These are phyloP conservation scores for Canariomyces notabilis DNA, from an alignment of 2,329 filamentous ascomycete genomes.

Conservation along the genomic window DNA sequence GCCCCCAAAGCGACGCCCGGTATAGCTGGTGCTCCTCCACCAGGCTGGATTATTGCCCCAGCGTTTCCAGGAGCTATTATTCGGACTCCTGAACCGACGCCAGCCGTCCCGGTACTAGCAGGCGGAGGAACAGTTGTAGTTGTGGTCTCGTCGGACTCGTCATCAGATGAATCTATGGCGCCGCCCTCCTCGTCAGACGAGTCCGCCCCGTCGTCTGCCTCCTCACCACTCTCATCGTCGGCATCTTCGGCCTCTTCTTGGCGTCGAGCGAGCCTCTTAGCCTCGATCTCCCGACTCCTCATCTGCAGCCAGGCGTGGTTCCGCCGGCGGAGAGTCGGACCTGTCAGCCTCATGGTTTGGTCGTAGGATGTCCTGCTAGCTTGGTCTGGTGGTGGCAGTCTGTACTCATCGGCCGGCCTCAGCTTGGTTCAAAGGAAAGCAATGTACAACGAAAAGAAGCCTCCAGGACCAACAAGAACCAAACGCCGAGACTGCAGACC, in stretches of 20 bases:
- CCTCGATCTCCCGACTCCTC: constrained; percentile 11
- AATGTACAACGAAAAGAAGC: background rate
- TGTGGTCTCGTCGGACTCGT: background rate
- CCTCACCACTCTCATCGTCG: too few species aligned
- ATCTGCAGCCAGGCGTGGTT: constrained; percentile 20
- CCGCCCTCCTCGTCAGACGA: constrained; percentile 6
- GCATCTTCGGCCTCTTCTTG: constrained; percentile 3
- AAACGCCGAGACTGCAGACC: constrained; percentile 16
- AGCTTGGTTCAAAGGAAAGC: constrained; percentile 8
- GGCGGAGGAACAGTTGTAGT: background rate
- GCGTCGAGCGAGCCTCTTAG: constrained; percentile 7
- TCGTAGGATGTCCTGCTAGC: background rate
- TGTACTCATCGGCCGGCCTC: constrained; percentile 4
- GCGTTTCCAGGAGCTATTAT: background rate
- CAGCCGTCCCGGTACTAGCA: background rate
- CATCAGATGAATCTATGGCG: constrained; percentile 4
- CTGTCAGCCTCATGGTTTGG: constrained; percentile 16
- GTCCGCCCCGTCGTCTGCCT: constrained; percentile 5
- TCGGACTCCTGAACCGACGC: background rate
- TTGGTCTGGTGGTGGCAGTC: background rate
- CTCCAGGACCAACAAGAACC: background rate
- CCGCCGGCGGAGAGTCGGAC: constrained; percentile 16
- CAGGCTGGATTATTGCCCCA: background rate
- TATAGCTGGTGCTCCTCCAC: background rate
- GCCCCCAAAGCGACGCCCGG: constrained; percentile 3